These are phyloP conservation scores for Chrysosporium keratinophilum DNA, from an alignment of 2,329 filamentous ascomycete genomes.

Conservation along the genomic window DNA sequence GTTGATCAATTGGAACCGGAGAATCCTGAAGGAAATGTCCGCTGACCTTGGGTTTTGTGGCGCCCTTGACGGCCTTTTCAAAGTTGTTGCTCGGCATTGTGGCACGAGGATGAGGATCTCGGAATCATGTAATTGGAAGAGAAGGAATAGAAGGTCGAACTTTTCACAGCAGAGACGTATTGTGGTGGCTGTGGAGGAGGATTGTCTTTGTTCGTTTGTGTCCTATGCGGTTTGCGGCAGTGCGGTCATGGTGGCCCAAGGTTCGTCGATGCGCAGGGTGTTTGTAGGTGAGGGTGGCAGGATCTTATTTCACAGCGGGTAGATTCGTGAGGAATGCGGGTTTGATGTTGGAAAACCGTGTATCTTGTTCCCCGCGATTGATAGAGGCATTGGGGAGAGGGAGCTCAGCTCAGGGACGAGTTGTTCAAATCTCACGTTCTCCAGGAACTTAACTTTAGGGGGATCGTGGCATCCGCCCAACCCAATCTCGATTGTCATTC, in stretches of 20 bases:
- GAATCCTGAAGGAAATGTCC: slow-evolving; percentile 12
- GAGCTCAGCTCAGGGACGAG: slow-evolving; percentile 1
- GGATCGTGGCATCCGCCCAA: neutral
- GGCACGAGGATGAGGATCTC: neutral
- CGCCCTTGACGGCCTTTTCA: slow-evolving; percentile 98
- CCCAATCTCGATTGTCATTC: neutral
- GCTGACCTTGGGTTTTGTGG: slow-evolving; percentile 87
- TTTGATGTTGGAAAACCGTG: neutral
- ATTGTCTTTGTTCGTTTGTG: slow-evolving; percentile 2
- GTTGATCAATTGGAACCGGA: neutral
- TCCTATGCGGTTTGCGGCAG: neutral
- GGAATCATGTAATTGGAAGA: neutral
- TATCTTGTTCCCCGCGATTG: slow-evolving; percentile 2
- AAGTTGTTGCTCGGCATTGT: slow-evolving; percentile 61
- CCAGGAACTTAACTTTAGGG: neutral
- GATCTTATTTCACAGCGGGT: no score
- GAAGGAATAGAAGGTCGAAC: neutral
- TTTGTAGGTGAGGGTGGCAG: no score
- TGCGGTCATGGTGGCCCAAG: slow-evolving; percentile 3
- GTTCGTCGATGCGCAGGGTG: neutral
- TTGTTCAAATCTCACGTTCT: slow-evolving; percentile 4
- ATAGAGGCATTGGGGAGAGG: neutral
- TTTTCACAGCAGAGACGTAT: neutral
- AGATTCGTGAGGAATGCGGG: no score
- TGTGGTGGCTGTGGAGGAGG: neutral